Evolutionary conservation across 495 filamentous ascomycete genomes (phyloP).

Genomic region (Aspergillus conjunctus): DNA sequence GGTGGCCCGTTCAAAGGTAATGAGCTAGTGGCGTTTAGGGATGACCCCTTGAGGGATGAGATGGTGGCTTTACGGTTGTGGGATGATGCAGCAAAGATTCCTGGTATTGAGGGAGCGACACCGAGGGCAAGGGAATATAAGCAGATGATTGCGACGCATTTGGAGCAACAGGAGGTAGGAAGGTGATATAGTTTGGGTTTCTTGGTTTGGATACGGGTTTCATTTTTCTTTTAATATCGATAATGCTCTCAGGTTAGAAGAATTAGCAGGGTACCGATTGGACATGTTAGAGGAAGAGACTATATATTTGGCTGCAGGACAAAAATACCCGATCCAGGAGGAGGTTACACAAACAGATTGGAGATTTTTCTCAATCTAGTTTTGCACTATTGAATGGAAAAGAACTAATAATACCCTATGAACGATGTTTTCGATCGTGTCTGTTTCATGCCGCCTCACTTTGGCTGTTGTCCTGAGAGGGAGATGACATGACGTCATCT

Average conservation of each 20-base stretch:
- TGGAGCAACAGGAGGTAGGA: slow-evolving; percentile 13
- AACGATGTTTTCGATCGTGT: no score
- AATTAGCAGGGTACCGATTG: neutral
- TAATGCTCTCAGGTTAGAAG: neutral
- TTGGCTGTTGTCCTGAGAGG: no score
- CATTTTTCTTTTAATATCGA: neutral
- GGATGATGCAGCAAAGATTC: slow-evolving; percentile 48
- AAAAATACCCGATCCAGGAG: no score
- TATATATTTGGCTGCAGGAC: neutral
- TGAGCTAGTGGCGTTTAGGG: slow-evolving; percentile 33
- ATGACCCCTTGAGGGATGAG: slow-evolving; percentile 38
- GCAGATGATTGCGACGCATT: slow-evolving; percentile 34
- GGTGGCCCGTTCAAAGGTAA: slow-evolving; percentile 44
- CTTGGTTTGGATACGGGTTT: neutral
- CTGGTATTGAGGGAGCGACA: slow-evolving; percentile 32
- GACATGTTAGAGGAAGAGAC: no score
- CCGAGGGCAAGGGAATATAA: slow-evolving; percentile 35
- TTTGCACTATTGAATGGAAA: no score
- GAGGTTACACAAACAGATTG: no score
- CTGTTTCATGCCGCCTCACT: no score
- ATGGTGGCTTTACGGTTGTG: slow-evolving; percentile 45
- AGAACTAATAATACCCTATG: no score
- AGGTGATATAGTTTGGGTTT: neutral
- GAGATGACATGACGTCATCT: no score
- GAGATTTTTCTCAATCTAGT: no score